Percentiles rank a stretch among this genome's conserved stretches.
Evolutionary conservation across 208 protist species (phyloP).

Genomic region (Crithidia brevicula): DNA sequence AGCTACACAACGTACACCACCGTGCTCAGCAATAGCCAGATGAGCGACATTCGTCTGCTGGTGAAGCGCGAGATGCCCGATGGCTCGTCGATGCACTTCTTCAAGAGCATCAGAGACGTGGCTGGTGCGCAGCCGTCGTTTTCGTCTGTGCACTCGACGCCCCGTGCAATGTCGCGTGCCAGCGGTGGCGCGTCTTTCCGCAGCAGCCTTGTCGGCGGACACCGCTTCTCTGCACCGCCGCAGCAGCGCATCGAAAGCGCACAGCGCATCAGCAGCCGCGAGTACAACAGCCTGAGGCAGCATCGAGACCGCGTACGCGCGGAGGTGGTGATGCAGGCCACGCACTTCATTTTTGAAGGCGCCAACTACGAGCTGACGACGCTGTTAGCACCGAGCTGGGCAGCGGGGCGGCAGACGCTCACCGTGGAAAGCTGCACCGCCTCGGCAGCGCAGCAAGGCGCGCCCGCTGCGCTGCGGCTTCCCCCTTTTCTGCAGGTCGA

Average conservation of each 20-base stretch:
- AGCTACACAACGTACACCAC: slow-evolving; percentile 52
- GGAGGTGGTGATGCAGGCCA: slow-evolving; percentile 53
- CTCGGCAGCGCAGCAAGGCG: neutral
- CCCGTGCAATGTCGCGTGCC: slow-evolving; percentile 12
- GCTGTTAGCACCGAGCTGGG: slow-evolving; percentile 60
- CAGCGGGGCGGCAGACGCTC: slow-evolving; percentile 63
- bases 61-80: slow-evolving; percentile 51
- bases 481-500: slow-evolving; percentile 73
- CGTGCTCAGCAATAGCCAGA: slow-evolving; percentile 55
- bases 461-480: slow-evolving; percentile 28
- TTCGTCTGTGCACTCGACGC: neutral
- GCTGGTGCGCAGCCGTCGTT: neutral
- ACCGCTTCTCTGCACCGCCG: slow-evolving; percentile 9
- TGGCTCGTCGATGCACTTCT: slow-evolving; percentile 72
- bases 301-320: slow-evolving; percentile 53
- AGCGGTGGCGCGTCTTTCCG: slow-evolving; percentile 18
- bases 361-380: slow-evolving; percentile 71
- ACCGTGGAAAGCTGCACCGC: slow-evolving; percentile 45
- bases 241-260: slow-evolving; percentile 53
- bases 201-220: slow-evolving; percentile 3
- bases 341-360: slow-evolving; percentile 67
- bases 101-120: slow-evolving; percentile 47
- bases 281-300: slow-evolving; percentile 68
- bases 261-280: slow-evolving; percentile 73
- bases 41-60: slow-evolving; percentile 69